phyloP scores from a whole-genome alignment of 2,329 filamentous ascomycete species.

The Talaromyces piceae region DNA sequence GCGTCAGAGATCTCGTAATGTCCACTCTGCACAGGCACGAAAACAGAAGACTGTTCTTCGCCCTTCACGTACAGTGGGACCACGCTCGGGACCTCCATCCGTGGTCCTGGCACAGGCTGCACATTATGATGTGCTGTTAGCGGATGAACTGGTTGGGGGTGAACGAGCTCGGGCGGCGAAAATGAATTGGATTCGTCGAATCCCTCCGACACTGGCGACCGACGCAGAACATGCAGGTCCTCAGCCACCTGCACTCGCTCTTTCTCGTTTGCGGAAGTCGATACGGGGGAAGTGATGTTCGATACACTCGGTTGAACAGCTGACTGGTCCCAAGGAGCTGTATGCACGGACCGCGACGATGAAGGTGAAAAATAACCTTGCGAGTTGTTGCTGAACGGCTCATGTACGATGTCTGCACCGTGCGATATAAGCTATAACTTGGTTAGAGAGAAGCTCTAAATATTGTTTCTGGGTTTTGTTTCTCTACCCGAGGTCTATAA shows the following conservation, averaged over 20 bases:
- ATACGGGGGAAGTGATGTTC: background rate
- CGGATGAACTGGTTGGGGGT: conserved; percentile 5
- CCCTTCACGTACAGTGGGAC: conserved; percentile 41
- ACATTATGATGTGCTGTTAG: background rate
- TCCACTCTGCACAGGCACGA: conserved; percentile 15
- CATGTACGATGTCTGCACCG: background rate
- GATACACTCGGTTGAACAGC: background rate
- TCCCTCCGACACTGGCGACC: conserved; percentile 9
- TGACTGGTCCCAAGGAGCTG: background rate
- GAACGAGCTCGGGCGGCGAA: conserved; percentile 6
- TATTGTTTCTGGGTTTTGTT: background rate
- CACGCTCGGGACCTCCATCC: conserved; percentile 23
- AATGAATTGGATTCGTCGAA: conserved; percentile 3
- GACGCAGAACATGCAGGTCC: conserved; percentile 10
- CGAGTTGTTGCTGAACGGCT: background rate
- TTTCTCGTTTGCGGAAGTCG: background rate
- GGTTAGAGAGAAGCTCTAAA: background rate
- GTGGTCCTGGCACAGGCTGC: background rate
- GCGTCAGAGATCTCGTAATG: conserved; percentile 2
- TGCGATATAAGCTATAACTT: background rate
- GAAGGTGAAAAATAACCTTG: background rate
- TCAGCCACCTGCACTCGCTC: conserved; percentile 1
- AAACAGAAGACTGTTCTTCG: conserved; percentile 35
- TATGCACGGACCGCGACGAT: background rate
- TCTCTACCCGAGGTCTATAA: conserved; percentile 51